A percentile compares a stretch with the other conserved stretches of the same genome.
phyloP scores from a whole-genome alignment of 441 rosid genomes.

The Adansonia rubrostipa region DNA sequence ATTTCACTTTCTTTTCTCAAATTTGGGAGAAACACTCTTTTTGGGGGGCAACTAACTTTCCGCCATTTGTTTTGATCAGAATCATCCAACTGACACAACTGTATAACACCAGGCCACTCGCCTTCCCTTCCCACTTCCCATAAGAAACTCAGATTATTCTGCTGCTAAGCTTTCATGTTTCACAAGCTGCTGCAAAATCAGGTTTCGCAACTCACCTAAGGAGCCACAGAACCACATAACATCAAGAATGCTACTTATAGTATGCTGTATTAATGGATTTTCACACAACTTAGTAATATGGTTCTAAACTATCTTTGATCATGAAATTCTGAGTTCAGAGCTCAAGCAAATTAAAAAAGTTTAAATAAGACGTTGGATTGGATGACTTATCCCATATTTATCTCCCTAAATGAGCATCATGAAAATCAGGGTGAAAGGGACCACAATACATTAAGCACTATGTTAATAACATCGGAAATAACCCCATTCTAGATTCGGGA shows the following conservation, averaged over 20 bases:
- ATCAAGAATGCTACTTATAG: neutral
- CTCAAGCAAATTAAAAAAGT: neutral
- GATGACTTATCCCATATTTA: neutral
- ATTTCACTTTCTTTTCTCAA: neutral
- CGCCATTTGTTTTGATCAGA: slow-evolving; percentile 6
- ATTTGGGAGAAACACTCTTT: slow-evolving; percentile 17
- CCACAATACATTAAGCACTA: neutral
- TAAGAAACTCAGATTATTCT: slow-evolving; percentile 13
- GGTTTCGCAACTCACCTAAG: slow-evolving; percentile 33
- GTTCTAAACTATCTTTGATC: neutral
- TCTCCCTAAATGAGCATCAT: neutral
- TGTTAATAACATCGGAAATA: neutral
- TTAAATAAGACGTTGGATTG: neutral
- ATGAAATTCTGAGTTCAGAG: neutral
- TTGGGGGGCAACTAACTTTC: neutral
- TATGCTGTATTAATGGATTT: neutral
- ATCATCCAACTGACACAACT: slow-evolving; percentile 21
- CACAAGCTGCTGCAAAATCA: slow-evolving; percentile 18
- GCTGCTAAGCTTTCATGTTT: slow-evolving; percentile 5
- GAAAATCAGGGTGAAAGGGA: neutral
- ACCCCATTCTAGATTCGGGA: neutral
- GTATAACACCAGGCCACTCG: neutral
- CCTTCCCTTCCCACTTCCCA: neutral
- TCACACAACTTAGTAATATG: neutral
- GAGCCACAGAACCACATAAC: slow-evolving; percentile 17